phyloP scores from a whole-genome alignment of 2,329 filamentous ascomycete species.

The Stemphylium lycopersici region DNA sequence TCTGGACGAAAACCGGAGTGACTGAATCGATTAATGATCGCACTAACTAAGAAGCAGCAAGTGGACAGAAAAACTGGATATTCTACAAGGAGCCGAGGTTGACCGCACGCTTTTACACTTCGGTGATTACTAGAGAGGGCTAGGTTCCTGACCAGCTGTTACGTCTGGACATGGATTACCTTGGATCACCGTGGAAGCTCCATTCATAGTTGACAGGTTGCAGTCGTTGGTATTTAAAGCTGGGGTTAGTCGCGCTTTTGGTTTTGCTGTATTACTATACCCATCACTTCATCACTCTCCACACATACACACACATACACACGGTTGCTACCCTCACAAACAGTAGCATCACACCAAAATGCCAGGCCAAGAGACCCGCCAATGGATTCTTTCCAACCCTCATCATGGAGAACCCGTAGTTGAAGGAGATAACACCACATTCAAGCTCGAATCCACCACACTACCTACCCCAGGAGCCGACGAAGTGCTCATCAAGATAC shows the following conservation, averaged over 20 bases:
- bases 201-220: constrained; percentile 6
- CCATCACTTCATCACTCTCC: not conserved
- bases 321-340: not conserved
- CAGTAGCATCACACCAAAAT: constrained; percentile 20
- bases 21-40: not conserved
- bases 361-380: constrained; percentile 44
- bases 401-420: constrained; percentile 47
- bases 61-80: constrained; percentile 8
- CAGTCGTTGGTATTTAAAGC: constrained; percentile 3
- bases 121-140: constrained; percentile 3
- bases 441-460: constrained; percentile 45
- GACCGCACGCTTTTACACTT: constrained; percentile 7
- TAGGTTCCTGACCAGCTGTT: not conserved
- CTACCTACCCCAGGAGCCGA: constrained; percentile 47
- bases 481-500: constrained; percentile 55
- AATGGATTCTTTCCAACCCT: constrained; percentile 54
- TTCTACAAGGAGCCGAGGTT: constrained; percentile 17
- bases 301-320: too few species aligned
- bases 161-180: not conserved
- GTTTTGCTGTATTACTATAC: not conserved
- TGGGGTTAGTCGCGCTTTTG: not conserved
- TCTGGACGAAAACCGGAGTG: constrained; percentile 1
- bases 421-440: constrained; percentile 48
- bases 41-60: not conserved
- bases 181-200: constrained; percentile 7